These are phyloP conservation scores for Fragilaria crotonensis DNA, from an alignment of 108 stramenopile species.

Conservation along the genomic window DNA sequence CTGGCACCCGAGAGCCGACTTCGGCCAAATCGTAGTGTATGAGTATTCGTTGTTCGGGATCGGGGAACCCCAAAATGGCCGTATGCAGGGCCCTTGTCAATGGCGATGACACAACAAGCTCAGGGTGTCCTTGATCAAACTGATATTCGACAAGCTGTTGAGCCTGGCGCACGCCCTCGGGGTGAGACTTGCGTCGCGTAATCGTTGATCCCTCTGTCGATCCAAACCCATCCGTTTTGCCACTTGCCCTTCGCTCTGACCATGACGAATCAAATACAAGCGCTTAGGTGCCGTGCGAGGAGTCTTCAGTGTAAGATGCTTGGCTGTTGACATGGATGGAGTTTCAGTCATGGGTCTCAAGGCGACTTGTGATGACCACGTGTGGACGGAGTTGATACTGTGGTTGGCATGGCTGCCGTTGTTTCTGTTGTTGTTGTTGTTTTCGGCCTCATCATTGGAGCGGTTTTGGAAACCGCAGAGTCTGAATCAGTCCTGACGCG, in stretches of 20 bases:
- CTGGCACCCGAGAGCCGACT: slow-evolving; percentile 24
- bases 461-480: no score
- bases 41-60: slow-evolving; percentile 3
- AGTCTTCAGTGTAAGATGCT: background rate
- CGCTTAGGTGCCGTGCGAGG: background rate
- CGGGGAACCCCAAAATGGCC: slow-evolving; percentile 30
- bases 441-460: no score
- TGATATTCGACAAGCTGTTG: no score
- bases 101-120: slow-evolving; percentile 32
- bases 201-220: slow-evolving; percentile 18
- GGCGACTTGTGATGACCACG: no score
- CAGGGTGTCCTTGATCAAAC: no score
- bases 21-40: slow-evolving; percentile 28
- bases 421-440: no score
- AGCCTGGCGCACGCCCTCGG: no score
- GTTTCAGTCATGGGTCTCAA: no score
- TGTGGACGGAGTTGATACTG: no score
- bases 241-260: slow-evolving; percentile 27
- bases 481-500: no score
- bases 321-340: no score
- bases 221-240: slow-evolving; percentile 14
- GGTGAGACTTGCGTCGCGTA: slow-evolving; percentile 29
- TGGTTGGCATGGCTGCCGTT: no score
- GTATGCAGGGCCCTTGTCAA: slow-evolving; percentile 40
- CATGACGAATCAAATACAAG: slow-evolving; percentile 34